Evolutionary conservation across 2,329 filamentous ascomycete genomes (phyloP).

Genomic region (Ophiocordyceps unilateralis): DNA sequence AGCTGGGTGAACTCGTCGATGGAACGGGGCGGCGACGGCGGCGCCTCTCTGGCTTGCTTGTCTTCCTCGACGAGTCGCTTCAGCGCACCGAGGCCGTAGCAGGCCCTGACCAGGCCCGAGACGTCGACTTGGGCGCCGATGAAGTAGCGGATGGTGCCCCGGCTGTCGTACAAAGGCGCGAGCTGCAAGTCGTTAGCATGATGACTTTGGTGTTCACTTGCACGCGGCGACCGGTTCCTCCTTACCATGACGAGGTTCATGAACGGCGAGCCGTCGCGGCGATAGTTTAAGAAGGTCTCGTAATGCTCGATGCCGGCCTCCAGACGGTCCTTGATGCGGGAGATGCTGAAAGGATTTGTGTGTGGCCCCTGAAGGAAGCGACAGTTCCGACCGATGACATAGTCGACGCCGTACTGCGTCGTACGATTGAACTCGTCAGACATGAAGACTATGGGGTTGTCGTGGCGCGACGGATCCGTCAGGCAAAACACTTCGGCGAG

Average conservation of each 20-base stretch:
- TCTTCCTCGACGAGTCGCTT: slow-evolving; percentile 20
- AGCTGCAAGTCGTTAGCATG: slow-evolving; percentile 22
- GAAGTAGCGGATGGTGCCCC: slow-evolving; percentile 47
- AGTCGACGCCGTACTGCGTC: slow-evolving; percentile 49
- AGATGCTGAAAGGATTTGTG: slow-evolving; percentile 45
- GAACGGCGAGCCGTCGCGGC: slow-evolving; percentile 60
- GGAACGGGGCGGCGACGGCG: slow-evolving; percentile 5
- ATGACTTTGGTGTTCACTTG: too few species aligned
- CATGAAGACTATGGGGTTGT: slow-evolving; percentile 61
- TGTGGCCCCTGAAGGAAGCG: slow-evolving; percentile 62
- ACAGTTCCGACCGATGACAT: slow-evolving; percentile 60
- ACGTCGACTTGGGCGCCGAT: slow-evolving; percentile 60
- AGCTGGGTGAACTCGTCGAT: slow-evolving; percentile 49
- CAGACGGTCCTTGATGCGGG: slow-evolving; percentile 43
- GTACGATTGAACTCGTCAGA: slow-evolving; percentile 59
- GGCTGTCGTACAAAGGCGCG: slow-evolving; percentile 50
- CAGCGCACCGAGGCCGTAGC: slow-evolving; percentile 46
- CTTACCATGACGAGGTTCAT: slow-evolving; percentile 59
- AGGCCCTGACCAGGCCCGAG: slow-evolving; percentile 49
- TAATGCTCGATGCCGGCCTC: slow-evolving; percentile 49
- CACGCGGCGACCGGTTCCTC: not conserved
- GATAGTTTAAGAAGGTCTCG: slow-evolving; percentile 62
- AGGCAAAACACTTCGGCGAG: slow-evolving; percentile 61
- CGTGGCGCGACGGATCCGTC: slow-evolving; percentile 51
- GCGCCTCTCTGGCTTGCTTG: not conserved